Evolutionary conservation across 108 stramenopile genomes (phyloP).

Genomic region (Cyclostephanos tholiformis): DNA sequence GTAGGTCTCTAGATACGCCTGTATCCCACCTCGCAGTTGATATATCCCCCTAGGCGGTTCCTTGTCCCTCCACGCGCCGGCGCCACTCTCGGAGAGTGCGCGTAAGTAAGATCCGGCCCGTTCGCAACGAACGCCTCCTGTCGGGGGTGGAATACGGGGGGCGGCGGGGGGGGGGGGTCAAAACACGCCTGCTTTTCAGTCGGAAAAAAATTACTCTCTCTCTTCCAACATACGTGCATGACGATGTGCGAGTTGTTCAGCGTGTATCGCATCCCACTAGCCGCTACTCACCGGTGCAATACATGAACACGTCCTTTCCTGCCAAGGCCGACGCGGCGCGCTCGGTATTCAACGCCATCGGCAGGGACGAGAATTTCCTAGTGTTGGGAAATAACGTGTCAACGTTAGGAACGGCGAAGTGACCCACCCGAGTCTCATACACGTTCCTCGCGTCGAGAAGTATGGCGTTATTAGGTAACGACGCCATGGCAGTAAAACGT

Average conservation of each 20-base stretch:
- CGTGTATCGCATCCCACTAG: neutral
- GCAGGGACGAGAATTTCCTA: conserved; percentile 82
- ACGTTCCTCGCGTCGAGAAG: conserved; percentile 81
- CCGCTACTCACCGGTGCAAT: conserved; percentile 39
- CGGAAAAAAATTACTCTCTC: too few relatives aligned
- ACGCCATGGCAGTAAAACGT: too few relatives aligned
- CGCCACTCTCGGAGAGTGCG: conserved; percentile 51
- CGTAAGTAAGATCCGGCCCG: conserved; percentile 72
- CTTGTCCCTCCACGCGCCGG: conserved; percentile 50
- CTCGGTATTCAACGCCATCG: conserved; percentile 56
- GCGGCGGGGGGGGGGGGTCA: neutral
- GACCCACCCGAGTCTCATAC: conserved; percentile 76
- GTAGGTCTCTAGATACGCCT: conserved; percentile 65
- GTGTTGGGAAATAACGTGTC: conserved; percentile 70
- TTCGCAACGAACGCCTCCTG: conserved; percentile 86
- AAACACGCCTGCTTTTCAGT: too few relatives aligned
- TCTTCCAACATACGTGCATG: neutral
- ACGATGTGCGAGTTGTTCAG: conserved; percentile 51
- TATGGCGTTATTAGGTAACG: conserved; percentile 37
- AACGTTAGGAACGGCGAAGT: conserved; percentile 67
- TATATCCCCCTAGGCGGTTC: conserved; percentile 53
- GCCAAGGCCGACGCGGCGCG: conserved; percentile 49
- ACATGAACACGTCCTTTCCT: conserved; percentile 72
- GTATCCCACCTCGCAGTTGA: conserved; percentile 84
- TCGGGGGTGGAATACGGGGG: neutral